Evolutionary conservation across 768 basidiomycete genomes (phyloP), one percentile per base, ranked within the genome.

Genomic region (Krasilnikovozyma curviuscula): DNA sequence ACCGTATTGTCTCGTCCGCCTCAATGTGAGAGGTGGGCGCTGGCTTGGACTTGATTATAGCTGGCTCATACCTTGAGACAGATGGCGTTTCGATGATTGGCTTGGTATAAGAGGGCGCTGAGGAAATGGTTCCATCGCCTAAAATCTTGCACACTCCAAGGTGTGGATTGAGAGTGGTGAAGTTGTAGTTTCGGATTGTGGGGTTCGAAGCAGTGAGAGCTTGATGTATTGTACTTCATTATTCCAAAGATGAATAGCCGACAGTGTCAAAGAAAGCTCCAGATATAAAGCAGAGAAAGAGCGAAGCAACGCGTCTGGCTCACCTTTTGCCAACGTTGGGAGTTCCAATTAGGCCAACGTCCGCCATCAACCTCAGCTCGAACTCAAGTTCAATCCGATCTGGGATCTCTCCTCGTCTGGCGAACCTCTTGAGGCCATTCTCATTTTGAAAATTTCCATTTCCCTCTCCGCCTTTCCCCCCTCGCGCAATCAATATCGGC

Each of bases 261-360:
- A 18, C 5, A 1, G 13, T 1, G 1, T 7, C 8, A 4, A 28
- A 9, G 38, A 10, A 10, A 23, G 27, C 27, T 6, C 18, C 18
- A 4, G 18, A 41, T 23, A 21, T 24, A 40, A 6, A n/a, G 40
- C 13, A 6, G 40, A 5, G 13, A 5, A 4, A 4, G n/a, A 43
- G 4, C 5, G 5, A 19, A 43, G 40, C 40, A 32, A 34, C 50
- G n/a, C n/a, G n/a, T n/a, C n/a, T 14, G 7, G 18, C 51, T 39
- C 42, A 60, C 60, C 59, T 58, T 50, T 68, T 68, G n/a, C 68
- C 91, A 0, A 83, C 85, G 56, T 95, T 98, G 7, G 93, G 93
- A 68, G 93, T 78, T 0, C 93, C 93, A 2, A 98, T 88, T 18
- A 98, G 69, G 0, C 85, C 93, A n/a, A 97, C 71, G 62, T 98